Conservation (phyloP, 2,329 filamentous ascomycete genomes). For the Ophiosphaerella korrae region DNA sequence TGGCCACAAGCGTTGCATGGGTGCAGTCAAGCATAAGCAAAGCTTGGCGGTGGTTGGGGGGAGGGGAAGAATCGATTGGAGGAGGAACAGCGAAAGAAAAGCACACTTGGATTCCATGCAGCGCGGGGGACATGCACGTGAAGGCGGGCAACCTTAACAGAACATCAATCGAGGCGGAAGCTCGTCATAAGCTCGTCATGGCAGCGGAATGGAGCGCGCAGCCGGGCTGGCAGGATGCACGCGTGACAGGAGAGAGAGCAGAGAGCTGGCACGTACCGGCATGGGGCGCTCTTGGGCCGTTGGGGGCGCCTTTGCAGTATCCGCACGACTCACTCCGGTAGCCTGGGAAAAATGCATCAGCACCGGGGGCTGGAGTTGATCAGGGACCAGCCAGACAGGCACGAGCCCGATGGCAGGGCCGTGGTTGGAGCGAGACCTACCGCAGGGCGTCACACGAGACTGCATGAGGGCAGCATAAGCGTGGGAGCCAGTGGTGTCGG, state of each 20-base stretch:
- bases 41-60: constrained; percentile 18
- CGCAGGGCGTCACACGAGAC: constrained; percentile 49
- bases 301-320: constrained; percentile 55
- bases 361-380: constrained; percentile 9
- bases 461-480: constrained; percentile 51
- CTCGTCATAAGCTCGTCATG: no score
- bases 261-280: constrained; percentile 52
- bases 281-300: constrained; percentile 54
- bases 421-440: constrained; percentile 50
- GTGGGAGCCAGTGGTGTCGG: constrained; percentile 38
- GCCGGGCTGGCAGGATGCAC: constrained; percentile 23
- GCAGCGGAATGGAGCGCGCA: constrained; percentile 8
- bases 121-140: constrained; percentile 29
- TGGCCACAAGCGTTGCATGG: not conserved
- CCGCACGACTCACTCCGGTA: constrained; percentile 57
- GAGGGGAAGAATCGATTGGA: constrained; percentile 12
- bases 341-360: constrained; percentile 44
- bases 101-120: constrained; percentile 14
- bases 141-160: constrained; percentile 32
- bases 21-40: constrained; percentile 7
- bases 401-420: constrained; percentile 39
- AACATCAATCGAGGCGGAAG: constrained; percentile 24
- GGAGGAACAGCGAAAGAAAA: constrained; percentile 4
- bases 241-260: constrained; percentile 20
- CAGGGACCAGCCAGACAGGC: constrained; percentile 44